phyloP scores from a whole-genome alignment of 2,329 filamentous ascomycete genomes.

The Penicillium sp. region DNA sequence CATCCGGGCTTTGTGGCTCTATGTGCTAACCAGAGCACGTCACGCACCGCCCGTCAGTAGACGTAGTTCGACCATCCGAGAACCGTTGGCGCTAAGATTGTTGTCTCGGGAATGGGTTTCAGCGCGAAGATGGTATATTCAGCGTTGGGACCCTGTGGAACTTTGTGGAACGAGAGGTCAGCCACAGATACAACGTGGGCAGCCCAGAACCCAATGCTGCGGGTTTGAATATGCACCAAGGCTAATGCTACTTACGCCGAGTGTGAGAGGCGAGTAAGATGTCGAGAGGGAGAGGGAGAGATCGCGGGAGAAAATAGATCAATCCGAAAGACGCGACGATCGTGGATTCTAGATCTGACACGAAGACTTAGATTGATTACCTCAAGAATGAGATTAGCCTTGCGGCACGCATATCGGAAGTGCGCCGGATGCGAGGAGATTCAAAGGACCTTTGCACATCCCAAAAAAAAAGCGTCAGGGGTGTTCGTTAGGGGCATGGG shows the following conservation, averaged over 20 bases:
- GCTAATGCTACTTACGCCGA: constrained; percentile 19
- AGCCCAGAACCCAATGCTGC: constrained; percentile 19
- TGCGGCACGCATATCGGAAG: constrained; percentile 19
- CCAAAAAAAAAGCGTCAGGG: constrained; percentile 24
- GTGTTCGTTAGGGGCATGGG: constrained; percentile 37
- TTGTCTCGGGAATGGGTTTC: background rate
- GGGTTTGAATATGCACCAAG: constrained; percentile 22
- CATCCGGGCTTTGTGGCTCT: constrained; percentile 15
- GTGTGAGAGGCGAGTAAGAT: constrained; percentile 14
- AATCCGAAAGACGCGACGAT: constrained; percentile 21
- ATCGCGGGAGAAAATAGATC: constrained; percentile 5
- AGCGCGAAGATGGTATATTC: background rate
- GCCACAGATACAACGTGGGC: constrained; percentile 22
- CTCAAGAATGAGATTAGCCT: constrained; percentile 23
- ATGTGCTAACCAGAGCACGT: constrained; percentile 28
- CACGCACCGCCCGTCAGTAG: constrained; percentile 19
- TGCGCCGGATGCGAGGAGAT: constrained; percentile 20
- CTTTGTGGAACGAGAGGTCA: constrained; percentile 18
- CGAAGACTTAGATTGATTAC: constrained; percentile 10
- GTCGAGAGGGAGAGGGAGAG: constrained; percentile 6
- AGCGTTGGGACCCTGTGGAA: constrained; percentile 18
- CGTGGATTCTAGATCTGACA: constrained; percentile 8
- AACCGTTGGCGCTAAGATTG: background rate
- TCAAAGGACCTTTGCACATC: constrained; percentile 3
- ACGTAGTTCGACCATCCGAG: constrained; percentile 23